Evolutionary conservation across 106 monocot genomes (phyloP).

Genomic region (Dioscorea dumetorum): DNA sequence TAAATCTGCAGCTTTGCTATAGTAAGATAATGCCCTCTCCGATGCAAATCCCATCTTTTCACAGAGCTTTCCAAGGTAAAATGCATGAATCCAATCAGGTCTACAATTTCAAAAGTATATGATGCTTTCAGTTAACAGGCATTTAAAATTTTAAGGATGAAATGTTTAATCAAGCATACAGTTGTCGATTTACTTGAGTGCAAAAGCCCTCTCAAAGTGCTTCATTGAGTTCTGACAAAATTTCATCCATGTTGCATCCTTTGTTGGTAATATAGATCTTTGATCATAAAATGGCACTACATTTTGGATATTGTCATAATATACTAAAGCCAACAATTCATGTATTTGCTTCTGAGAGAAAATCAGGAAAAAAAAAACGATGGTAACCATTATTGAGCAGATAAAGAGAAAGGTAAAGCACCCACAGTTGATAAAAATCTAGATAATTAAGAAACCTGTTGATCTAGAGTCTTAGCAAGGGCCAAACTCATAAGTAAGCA

Average conservation of each 20-base stretch:
- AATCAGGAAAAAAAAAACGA: neutral
- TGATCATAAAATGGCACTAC: slow-evolving; percentile 98
- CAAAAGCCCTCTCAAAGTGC: slow-evolving; percentile 89
- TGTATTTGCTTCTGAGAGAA: slow-evolving; percentile 69
- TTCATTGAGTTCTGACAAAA: slow-evolving; percentile 83
- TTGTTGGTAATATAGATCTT: slow-evolving; percentile 55
- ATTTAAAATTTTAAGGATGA: neutral
- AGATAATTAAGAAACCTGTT: slow-evolving; percentile 32
- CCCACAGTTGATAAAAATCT: too few species aligned
- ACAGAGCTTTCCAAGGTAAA: slow-evolving; percentile 94
- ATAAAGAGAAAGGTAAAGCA: slow-evolving; percentile 1
- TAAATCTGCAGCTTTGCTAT: slow-evolving; percentile 54
- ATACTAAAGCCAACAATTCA: slow-evolving; percentile 88
- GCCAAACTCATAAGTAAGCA: slow-evolving; percentile 89
- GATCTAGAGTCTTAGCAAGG: slow-evolving; percentile 53
- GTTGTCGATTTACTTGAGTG: slow-evolving; percentile 39
- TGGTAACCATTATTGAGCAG: neutral
- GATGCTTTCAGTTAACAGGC: neutral
- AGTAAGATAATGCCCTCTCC: slow-evolving; percentile 75
- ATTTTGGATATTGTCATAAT: slow-evolving; percentile 95
- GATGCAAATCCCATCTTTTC: slow-evolving; percentile 77
- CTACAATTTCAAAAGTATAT: slow-evolving; percentile 27
- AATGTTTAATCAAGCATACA: neutral
- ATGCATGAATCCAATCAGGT: slow-evolving; percentile 89
- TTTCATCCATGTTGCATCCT: slow-evolving; percentile 63